phyloP scores from a whole-genome alignment of 2,329 filamentous ascomycete genomes.

The Fusarium sp. region DNA sequence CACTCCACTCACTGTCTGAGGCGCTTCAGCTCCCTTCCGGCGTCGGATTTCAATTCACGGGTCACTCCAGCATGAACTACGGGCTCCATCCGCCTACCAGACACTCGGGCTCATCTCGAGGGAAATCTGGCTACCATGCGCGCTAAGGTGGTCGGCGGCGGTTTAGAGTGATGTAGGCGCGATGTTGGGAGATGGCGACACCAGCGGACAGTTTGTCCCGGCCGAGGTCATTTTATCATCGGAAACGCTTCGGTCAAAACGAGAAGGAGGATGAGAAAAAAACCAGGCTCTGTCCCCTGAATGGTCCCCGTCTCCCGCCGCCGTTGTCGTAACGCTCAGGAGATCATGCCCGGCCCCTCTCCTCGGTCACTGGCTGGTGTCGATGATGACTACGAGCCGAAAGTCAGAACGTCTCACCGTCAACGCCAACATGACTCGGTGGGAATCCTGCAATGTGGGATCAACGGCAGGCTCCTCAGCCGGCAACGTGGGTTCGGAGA shows the following conservation, averaged over 20 bases:
- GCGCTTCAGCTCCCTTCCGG: not conserved
- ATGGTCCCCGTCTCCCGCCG: slow-evolving; percentile 1
- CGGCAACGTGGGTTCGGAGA: not conserved
- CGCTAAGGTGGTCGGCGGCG: slow-evolving; percentile 23
- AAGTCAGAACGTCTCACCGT: slow-evolving; percentile 11
- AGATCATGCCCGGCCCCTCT: not conserved
- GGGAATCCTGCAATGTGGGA: slow-evolving; percentile 8
- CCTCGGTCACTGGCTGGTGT: not conserved
- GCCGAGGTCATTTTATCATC: not conserved
- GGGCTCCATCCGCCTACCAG: not conserved
- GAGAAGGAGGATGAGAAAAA: slow-evolving; percentile 14
- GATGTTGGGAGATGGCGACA: slow-evolving; percentile 10
- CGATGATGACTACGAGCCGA: not conserved
- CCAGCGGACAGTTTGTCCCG: slow-evolving; percentile 22
- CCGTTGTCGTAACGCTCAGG: slow-evolving; percentile 2
- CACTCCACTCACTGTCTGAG: not conserved
- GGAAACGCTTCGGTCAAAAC: slow-evolving; percentile 8
- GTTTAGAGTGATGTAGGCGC: slow-evolving; percentile 10
- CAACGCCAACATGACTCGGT: slow-evolving; percentile 25
- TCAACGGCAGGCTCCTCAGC: not conserved
- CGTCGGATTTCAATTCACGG: not conserved
- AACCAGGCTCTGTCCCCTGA: not conserved
- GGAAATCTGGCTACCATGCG: not conserved
- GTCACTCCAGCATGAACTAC: not conserved
- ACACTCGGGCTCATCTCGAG: not conserved